Evolutionary conservation across 2,329 filamentous ascomycete species (phyloP).

Genomic region (Penicillium sp.): DNA sequence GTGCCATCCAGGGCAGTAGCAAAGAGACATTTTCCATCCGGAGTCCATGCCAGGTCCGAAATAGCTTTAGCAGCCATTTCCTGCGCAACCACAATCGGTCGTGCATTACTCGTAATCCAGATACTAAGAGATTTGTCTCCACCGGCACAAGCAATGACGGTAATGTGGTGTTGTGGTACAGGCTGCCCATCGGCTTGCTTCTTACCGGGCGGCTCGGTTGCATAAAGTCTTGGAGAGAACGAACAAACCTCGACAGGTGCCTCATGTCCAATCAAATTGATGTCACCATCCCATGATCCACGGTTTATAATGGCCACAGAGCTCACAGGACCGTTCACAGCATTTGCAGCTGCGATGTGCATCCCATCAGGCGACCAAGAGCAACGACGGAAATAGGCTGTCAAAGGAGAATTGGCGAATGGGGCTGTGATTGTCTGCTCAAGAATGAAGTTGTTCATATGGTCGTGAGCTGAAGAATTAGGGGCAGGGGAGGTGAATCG

Average conservation of each 20-base stretch:
- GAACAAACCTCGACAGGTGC: conserved; percentile 95
- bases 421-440: conserved; percentile 87
- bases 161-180: conserved; percentile 60
- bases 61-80: conserved; percentile 89
- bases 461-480: conserved; percentile 90
- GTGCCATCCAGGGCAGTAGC: conserved; percentile 86
- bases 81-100: conserved; percentile 85
- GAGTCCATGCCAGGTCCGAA: conserved; percentile 90
- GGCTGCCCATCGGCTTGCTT: conserved; percentile 46
- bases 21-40: conserved; percentile 83
- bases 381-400: conserved; percentile 93
- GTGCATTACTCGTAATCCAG: conserved; percentile 94
- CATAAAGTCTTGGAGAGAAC: conserved; percentile 90
- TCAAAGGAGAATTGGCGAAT: conserved; percentile 87
- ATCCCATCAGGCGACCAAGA: conserved; percentile 98
- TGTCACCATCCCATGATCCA: conserved; percentile 90
- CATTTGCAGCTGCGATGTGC: conserved; percentile 94
- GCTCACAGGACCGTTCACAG: conserved; percentile 94
- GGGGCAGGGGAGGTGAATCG: conserved; percentile 87
- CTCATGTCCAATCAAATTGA: conserved; percentile 96
- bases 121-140: conserved; percentile 95
- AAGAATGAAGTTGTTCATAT: conserved; percentile 92
- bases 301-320: conserved; percentile 95
- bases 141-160: conserved; percentile 93
- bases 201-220: conserved; percentile 61